Percentiles rank a stretch among this genome's conserved stretches.
Evolutionary conservation across 208 protist genomes (phyloP).

Genomic region (Trypanosoma boissoni): DNA sequence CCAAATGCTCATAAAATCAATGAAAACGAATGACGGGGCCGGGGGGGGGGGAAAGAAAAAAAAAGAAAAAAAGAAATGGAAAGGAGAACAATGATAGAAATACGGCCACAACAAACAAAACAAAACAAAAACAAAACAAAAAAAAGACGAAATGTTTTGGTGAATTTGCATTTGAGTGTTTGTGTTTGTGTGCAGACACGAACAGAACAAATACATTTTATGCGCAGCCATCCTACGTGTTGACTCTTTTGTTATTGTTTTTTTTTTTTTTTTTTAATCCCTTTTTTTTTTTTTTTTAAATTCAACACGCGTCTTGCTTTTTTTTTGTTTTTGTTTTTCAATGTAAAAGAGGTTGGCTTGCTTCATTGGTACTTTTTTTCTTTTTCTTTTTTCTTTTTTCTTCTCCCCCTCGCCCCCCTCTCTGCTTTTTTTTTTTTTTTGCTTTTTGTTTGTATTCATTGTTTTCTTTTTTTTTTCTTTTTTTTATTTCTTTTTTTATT

Average conservation of each 20-base stretch:
- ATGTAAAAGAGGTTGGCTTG: conserved; percentile 12
- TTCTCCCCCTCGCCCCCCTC: conserved; percentile 1
- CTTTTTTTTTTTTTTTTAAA: conserved; percentile 6
- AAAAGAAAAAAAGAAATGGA: conserved; percentile 1
- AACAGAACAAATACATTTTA: too few relatives aligned
- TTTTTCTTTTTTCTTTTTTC: conserved; percentile 3
- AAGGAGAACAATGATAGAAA: not conserved
- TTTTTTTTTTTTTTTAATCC: conserved; percentile 6
- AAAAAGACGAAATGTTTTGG: not conserved
- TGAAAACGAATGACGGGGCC: not conserved
- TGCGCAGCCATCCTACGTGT: too few relatives aligned
- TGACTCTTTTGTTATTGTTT: not conserved
- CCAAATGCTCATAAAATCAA: too few relatives aligned
- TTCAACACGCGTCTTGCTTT: too few relatives aligned
- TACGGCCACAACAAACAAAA: not conserved
- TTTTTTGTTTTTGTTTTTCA: conserved; percentile 7
- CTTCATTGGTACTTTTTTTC: not conserved
- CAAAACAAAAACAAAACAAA: not conserved
- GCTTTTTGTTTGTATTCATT: conserved; percentile 16
- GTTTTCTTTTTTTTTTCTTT: conserved; percentile 6
- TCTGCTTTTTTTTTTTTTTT: conserved; percentile 13
- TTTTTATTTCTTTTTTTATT: conserved; percentile 9
- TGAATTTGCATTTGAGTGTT: not conserved
- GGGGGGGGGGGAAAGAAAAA: conserved; percentile 1
- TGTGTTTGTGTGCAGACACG: not conserved